Evolutionary conservation across 441 rosid genomes (phyloP), one percentile per base, ranked within the genome.

Genomic region (Euphorbia schlechtendalii): DNA sequence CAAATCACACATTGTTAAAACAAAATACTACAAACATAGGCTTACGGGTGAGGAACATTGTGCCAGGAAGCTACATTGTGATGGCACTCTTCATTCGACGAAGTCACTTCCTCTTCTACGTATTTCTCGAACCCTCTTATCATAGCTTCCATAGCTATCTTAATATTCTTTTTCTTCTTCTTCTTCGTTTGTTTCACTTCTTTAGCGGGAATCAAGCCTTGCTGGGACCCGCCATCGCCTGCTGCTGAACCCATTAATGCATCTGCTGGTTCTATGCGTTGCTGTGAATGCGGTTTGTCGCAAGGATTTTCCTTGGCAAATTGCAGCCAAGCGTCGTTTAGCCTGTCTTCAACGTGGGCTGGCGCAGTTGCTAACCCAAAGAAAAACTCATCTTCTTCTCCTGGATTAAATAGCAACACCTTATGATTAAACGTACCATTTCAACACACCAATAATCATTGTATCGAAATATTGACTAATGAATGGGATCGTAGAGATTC

Each of bases 341-440:
- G 92, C 75, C 76, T 74, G 77, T 93, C 99, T 79, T 90, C 99
- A 41, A 86, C 97, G 70, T 90, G 97, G 40, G 97, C 97, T 27
- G 99, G 97, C 5, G 97, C 99, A 3, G 99, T 93, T 34, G 97
- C 99, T 80, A 93, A 80, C 67, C 99, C 99, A 68, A 88, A 93
- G 92, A 93, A 88, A 81, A 93, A 93, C 64, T 45, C 76, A 46
- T 77, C 56, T 61, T 76, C 87, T 66, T 76, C 90, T 69, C 69
- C 88, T 67, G 69, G 76, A 65, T 56, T 55, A 38, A 51, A 61
- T 7, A 24, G 0, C 8, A 5, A 9, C 41, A 4, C 2, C 1
- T n/a, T 25, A 7, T 0, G n/a, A n/a, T n/a, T n/a, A n/a, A n/a
- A n/a, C n/a, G n/a, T n/a, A n/a, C n/a, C n/a, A n/a, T n/a, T n/a